A percentile compares a stretch with the other conserved stretches of the same genome.
Conservation (phyloP, 768 basidiomycete genomes). For the Chalciporus piperatus region DNA sequence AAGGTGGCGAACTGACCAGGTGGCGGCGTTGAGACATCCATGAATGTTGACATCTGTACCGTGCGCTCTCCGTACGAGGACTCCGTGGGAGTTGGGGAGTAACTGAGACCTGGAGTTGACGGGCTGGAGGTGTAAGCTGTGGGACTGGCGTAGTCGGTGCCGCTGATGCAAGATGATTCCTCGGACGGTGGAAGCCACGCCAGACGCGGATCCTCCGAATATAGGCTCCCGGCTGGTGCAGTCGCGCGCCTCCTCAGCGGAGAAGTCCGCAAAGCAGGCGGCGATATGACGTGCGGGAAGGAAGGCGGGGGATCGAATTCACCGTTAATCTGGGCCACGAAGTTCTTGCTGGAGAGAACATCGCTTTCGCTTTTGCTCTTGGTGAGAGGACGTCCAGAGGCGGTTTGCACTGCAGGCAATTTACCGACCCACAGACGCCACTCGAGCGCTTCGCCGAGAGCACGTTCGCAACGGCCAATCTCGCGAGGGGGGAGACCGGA, state of each 20-base stretch:
- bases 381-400: conserved; percentile 37
- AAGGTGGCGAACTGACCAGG: conserved; percentile 37
- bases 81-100: conserved; percentile 60
- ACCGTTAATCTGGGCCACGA: neutral
- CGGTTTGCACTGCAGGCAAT: conserved; percentile 37
- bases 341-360: conserved; percentile 19
- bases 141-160: conserved; percentile 25
- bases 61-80: conserved; percentile 55
- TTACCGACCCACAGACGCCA: conserved; percentile 96
- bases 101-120: conserved; percentile 54
- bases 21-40: conserved; percentile 41
- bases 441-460: conserved; percentile 79
- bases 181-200: neutral
- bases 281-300: conserved; percentile 4
- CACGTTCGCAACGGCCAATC: conserved; percentile 85
- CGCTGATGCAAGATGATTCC: neutral
- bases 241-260: conserved; percentile 43
- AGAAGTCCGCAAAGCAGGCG: conserved; percentile 13
- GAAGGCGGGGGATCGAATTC: conserved; percentile 4
- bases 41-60: conserved; percentile 52
- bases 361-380: conserved; percentile 53
- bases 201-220: conserved; percentile 13
- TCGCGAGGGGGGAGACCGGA: conserved; percentile 85
- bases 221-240: conserved; percentile 36
- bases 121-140: conserved; percentile 35